Percentiles rank a stretch among this genome's conserved stretches.
phyloP scores from a whole-genome alignment of 2,329 filamentous ascomycete species.

The Lasiodiplodia sp. region DNA sequence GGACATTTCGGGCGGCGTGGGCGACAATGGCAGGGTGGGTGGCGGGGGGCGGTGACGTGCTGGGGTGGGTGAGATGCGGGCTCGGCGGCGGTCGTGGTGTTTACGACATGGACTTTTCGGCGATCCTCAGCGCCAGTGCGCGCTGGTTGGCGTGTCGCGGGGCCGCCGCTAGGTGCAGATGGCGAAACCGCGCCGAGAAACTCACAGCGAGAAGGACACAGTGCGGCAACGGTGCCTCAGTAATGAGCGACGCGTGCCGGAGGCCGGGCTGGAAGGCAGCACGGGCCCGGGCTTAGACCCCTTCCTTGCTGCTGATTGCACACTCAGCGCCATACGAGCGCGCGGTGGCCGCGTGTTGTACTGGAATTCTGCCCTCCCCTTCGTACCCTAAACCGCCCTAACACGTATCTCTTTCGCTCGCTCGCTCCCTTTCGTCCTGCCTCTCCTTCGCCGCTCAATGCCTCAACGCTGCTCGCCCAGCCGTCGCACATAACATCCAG shows the following conservation, averaged over 20 bases:
- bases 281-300: conserved; percentile 12
- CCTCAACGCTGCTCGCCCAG: conserved; percentile 11
- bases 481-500: conserved; percentile 9
- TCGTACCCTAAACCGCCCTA: conserved; percentile 12
- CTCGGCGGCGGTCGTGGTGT: conserved; percentile 13
- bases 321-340: conserved; percentile 4
- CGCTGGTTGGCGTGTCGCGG: conserved; percentile 18
- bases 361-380: conserved; percentile 23
- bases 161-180: conserved; percentile 40
- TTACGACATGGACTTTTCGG: conserved; percentile 25
- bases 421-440: not conserved
- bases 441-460: conserved; percentile 7
- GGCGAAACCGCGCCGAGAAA: conserved; percentile 36
- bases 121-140: conserved; percentile 34
- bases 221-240: not conserved
- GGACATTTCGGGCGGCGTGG: conserved; percentile 66
- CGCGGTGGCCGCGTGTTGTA: conserved; percentile 15
- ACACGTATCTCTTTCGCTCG: conserved; percentile 20
- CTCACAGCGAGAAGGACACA: conserved; percentile 26
- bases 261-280: conserved; percentile 10
- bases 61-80: conserved; percentile 20
- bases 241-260: not conserved
- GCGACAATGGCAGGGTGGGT: conserved; percentile 35
- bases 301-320: conserved; percentile 26
- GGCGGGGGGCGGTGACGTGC: conserved; percentile 31